Base-by-base conservation (phyloP, 176 grass and related monocot genomes). In the Saccharum officinarum region DNA sequence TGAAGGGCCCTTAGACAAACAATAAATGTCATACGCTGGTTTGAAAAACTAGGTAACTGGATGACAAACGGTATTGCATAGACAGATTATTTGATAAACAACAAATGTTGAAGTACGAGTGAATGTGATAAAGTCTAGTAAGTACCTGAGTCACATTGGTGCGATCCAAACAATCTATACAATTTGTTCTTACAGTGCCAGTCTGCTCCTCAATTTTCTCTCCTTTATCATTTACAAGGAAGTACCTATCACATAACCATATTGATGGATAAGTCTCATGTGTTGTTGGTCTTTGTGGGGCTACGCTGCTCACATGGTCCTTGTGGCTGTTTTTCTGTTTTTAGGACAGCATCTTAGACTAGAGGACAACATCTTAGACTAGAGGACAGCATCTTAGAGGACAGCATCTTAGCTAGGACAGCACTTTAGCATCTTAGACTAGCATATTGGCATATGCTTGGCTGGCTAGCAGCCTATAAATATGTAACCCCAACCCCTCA, bases 81-180 rank as follows among this genome's bases (percentile, higher is more conserved):
- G 66, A 46, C 47, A 86, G 31, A 64, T 89, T 73, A 69, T 26
- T 36, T 36, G 33, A 76, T 20, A 40, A 62, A 20, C 7, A 15
- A 22, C 5, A 69, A 41, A 17, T 68, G 39, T 14, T 86, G 46
- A 69, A 47, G 42, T 77, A 37, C 7, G 23, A 75, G 63, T 7
- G 59, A 62, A 28, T 71, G 23, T 12, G 22, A 40, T n/a, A 71
- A 90, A 83, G 9, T n/a, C 38, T 73, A 63, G 72, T 73, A 86
- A 61, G 85, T 71, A 98, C 97, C 97, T 99, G 97, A 83, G 97
- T 99, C 39, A 99, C 97, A 91, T 99, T 99, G 40, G 97, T 99
- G 59, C 97, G 97, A 89, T 99, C 93, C 80, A 99, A 89, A 88
- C 97, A 99, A 69, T 99, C 97, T 20, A 99, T 77, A 89, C 97